Evolutionary conservation across 1,284 basidiomycete genomes (phyloP).

Genomic region (Irpex sp.): DNA sequence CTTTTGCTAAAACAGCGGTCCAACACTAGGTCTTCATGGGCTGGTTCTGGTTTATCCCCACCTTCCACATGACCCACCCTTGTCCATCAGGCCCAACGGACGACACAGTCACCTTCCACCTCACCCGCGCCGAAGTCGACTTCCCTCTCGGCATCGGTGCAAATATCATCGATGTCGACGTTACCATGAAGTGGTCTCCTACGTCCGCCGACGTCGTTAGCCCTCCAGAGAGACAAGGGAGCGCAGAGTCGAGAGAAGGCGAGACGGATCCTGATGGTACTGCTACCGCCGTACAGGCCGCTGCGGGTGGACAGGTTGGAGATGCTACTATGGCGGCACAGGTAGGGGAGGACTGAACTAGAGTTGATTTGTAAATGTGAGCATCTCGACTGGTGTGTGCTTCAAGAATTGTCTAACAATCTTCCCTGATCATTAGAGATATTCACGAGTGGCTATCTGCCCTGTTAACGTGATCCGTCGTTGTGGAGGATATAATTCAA

Average conservation of each 20-base stretch:
- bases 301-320: conserved; percentile 13
- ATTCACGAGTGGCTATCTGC: no score
- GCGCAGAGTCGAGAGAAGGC: conserved; percentile 17
- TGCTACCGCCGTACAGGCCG: conserved; percentile 19
- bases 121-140: conserved; percentile 64
- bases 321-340: conserved; percentile 19
- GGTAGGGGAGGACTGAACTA: conserved; percentile 11
- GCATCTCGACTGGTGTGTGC: no score
- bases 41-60: conserved; percentile 83
- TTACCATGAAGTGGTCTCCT: conserved; percentile 34
- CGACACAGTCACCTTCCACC: conserved; percentile 29
- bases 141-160: conserved; percentile 73
- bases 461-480: no score
- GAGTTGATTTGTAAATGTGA: neutral
- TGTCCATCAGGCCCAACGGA: conserved; percentile 19
- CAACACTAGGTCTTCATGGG: conserved; percentile 63
- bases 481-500: no score
- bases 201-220: conserved; percentile 18
- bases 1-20: neutral
- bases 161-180: conserved; percentile 59
- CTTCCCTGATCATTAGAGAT: no score
- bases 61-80: conserved; percentile 67
- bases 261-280: conserved; percentile 21
- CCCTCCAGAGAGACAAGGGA: conserved; percentile 19
- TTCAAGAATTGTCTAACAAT: no score